Base-by-base conservation (phyloP, 164 flowering plant genomes). In the Vitis rotundifolia region DNA sequence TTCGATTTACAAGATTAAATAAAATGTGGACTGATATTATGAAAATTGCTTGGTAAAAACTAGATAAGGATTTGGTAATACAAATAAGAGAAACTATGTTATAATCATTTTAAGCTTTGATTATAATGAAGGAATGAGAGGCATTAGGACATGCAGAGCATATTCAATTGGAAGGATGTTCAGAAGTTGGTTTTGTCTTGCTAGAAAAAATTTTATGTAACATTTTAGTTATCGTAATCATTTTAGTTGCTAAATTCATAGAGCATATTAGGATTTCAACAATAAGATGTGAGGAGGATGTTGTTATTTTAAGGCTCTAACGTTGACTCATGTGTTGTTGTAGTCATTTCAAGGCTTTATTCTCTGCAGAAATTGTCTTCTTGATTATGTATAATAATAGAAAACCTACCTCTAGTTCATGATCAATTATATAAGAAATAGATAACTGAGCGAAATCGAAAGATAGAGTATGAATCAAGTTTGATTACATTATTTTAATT, bases 281-380 rank as follows among this genome's bases (percentile, higher is more conserved):
- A 65, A 19, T 19, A 61, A 69, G 57, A 66, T 61, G 70, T 49
- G 63, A 31, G 31, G 48, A 44, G 29, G 61, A 7, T n/a, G 16
- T 64, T 28, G 16, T 29, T 49, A 62, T 49, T 78, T 67, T 67
- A 71, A 68, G 73, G 65, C 59, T 71, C 62, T 59, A 22, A 11
- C 29, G 67, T 77, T 82, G 87, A 86, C 84, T 80, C 77, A 48
- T 78, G 78, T 72, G 83, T 70, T 75, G 64, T 29, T 63, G 73
- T 68, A 79, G 80, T 76, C 75, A 79, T 79, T 80, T 77, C 29
- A 31, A 16, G 13, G 53, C 29, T 44, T 49, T 74, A 52, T 63
- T 69, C 47, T 48, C 70, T 49, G 59, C 18, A 22, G 64, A 49
- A 66, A 19, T 56, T 63, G 5, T 75, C 49, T 15, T 53, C 50